Evolutionary conservation across 2,329 filamentous ascomycete species (phyloP).

Genomic region (Aspergillus melleus): DNA sequence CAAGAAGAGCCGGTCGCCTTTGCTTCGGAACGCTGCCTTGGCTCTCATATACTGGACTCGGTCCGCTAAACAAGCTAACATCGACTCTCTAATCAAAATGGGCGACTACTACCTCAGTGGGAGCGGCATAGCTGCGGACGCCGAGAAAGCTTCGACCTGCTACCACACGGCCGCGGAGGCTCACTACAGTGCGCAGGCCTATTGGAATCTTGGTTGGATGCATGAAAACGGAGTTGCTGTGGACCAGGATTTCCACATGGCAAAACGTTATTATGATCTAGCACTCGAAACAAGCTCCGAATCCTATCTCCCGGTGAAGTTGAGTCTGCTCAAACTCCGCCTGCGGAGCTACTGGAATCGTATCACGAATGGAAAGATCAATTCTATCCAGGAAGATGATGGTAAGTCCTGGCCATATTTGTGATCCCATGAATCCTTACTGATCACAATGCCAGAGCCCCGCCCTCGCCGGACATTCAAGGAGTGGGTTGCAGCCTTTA

Average conservation of each 20-base stretch:
- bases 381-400: conserved; percentile 87
- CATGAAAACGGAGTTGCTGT: conserved; percentile 94
- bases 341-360: conserved; percentile 92
- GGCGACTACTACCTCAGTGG: conserved; percentile 94
- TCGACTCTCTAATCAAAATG: conserved; percentile 95
- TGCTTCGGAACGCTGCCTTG: conserved; percentile 61
- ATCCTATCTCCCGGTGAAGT: conserved; percentile 87
- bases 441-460: conserved; percentile 53
- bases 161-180: conserved; percentile 91
- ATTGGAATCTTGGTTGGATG: conserved; percentile 99
- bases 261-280: conserved; percentile 93
- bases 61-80: conserved; percentile 87
- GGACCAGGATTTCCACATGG: conserved; percentile 93
- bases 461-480: conserved; percentile 74
- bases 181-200: conserved; percentile 86
- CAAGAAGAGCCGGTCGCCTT: conserved; percentile 42
- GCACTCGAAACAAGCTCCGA: conserved; percentile 89
- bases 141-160: conserved; percentile 87
- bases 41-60: conserved; percentile 94
- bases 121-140: conserved; percentile 68
- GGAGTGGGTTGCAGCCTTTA: conserved; percentile 86
- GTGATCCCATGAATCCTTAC: conserved; percentile 4
- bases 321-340: conserved; percentile 83
- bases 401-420: conserved; percentile 54
- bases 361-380: conserved; percentile 83